phyloP scores from a whole-genome alignment of 2,329 filamentous ascomycete species.

The Metarhizium robertsii region DNA sequence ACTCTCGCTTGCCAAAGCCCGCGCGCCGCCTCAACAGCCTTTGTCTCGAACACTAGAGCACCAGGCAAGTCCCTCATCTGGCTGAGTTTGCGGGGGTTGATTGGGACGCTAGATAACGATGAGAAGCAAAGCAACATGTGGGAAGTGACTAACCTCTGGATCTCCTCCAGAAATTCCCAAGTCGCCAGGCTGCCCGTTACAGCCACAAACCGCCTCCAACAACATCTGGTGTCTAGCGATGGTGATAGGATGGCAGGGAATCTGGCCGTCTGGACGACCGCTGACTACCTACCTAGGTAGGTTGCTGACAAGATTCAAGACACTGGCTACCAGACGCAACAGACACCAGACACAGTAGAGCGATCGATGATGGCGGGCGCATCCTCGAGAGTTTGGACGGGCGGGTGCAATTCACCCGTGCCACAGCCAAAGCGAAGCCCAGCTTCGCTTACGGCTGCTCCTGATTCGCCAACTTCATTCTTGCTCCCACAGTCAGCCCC shows the following conservation, averaged over 20 bases:
- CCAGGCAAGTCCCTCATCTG: too few species aligned
- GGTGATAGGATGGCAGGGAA: neutral
- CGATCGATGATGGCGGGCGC: neutral
- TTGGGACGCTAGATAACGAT: neutral
- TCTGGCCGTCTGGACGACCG: neutral
- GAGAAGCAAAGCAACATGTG: neutral
- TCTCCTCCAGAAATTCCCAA: too few species aligned
- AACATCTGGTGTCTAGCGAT: neutral
- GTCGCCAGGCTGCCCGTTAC: neutral
- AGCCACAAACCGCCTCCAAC: neutral
- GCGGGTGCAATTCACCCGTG: neutral
- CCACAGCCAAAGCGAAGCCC: neutral
- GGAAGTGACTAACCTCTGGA: neutral
- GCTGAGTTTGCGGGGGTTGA: conserved; percentile 1
- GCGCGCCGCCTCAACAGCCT: neutral
- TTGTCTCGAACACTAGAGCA: neutral
- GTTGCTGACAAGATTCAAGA: neutral
- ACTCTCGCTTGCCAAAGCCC: conserved; percentile 1
- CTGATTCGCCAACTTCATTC: conserved; percentile 3
- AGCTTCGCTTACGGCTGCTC: conserved; percentile 7
- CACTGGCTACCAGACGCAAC: neutral
- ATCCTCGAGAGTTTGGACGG: neutral
- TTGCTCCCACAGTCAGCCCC: neutral
- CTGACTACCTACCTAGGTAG: neutral
- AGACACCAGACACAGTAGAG: neutral